Conservation (phyloP, 2,329 filamentous ascomycete species). For the Colletotrichum destructivum region DNA sequence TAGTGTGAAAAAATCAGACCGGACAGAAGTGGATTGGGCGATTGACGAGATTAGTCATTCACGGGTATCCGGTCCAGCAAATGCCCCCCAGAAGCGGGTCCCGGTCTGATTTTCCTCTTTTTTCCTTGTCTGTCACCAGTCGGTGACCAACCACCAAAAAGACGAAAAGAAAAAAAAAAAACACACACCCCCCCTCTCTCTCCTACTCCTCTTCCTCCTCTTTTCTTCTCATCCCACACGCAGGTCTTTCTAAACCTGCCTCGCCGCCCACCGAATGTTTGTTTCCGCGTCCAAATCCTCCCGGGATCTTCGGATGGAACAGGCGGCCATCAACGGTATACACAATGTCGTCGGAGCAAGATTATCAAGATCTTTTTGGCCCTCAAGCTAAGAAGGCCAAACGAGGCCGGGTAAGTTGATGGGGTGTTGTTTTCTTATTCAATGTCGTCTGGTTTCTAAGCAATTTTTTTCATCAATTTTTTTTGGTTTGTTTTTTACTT, state of each 20-base stretch:
- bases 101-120: conserved; percentile 14
- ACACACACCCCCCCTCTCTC: background rate
- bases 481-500: background rate
- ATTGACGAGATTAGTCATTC: conserved; percentile 33
- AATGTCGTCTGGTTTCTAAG: background rate
- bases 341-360: conserved; percentile 39
- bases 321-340: conserved; percentile 13
- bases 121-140: conserved; percentile 34
- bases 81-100: background rate
- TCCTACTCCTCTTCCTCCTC: no score
- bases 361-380: conserved; percentile 40
- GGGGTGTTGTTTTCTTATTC: background rate
- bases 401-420: conserved; percentile 41
- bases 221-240: background rate
- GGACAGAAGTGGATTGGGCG: conserved; percentile 28
- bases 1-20: conserved; percentile 37
- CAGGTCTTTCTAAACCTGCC: conserved; percentile 30
- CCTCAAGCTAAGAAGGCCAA: conserved; percentile 43
- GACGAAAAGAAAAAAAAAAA: background rate
- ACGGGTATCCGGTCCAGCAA: no score
- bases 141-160: conserved; percentile 34
- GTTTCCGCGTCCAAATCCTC: conserved; percentile 17
- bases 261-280: conserved; percentile 36
- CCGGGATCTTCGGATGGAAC: conserved; percentile 33
- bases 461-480: no score